These are phyloP conservation scores for Aegilops bicornis DNA, from an alignment of 176 grass and related monocot genomes.

Conservation along the genomic window DNA sequence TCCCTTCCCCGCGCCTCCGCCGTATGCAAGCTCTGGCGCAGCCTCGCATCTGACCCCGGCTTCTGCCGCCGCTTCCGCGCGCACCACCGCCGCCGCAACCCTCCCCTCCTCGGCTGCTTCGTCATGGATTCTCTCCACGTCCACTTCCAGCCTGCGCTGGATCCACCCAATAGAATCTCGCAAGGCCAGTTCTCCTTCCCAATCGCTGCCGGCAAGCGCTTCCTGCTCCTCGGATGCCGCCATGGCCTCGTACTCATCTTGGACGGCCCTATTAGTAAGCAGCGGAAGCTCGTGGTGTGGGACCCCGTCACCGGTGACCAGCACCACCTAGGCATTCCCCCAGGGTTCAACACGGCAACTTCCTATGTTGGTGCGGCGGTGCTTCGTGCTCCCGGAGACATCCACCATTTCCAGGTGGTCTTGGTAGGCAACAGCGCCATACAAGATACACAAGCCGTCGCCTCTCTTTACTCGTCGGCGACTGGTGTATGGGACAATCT, in stretches of 20 bases:
- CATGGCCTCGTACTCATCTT: not conserved
- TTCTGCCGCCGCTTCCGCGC: not conserved
- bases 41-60: too few relatives aligned
- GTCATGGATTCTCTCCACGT: not conserved
- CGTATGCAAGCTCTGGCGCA: too few relatives aligned
- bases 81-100: not conserved
- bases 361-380: not conserved
- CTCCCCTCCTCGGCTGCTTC: not conserved
- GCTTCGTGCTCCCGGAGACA: not conserved
- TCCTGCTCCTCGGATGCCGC: not conserved
- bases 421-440: not conserved
- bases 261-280: too few relatives aligned
- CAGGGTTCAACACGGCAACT: not conserved
- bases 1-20: too few relatives aligned
- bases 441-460: not conserved
- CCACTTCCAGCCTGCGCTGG: not conserved
- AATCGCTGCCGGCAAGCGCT: not conserved
- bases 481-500: too few relatives aligned
- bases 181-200: not conserved
- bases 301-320: not conserved
- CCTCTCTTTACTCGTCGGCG: too few relatives aligned
- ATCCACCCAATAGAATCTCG: not conserved
- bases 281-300: not conserved
- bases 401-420: not conserved
- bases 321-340: not conserved